A percentile compares a stretch with the other conserved stretches of the same genome.
Conservation (phyloP, 495 filamentous ascomycete species). For the Immersiella caudata region DNA sequence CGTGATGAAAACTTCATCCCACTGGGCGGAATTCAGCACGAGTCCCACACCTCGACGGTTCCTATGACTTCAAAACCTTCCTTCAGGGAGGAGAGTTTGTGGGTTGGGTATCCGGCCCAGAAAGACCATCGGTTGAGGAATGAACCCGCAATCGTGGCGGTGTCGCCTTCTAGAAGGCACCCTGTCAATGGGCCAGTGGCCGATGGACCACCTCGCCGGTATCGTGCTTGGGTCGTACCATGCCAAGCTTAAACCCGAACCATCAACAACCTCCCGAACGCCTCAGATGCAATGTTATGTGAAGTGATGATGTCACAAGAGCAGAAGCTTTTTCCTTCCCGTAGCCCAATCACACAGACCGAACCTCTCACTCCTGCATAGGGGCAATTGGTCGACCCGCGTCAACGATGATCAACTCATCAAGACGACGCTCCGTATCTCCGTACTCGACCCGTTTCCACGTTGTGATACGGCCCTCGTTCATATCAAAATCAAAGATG, state of each 20-base stretch:
- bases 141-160: too few species aligned
- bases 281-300: constrained; percentile 3
- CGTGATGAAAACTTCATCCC: too few species aligned
- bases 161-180: too few species aligned
- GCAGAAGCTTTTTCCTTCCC: neutral
- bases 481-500: constrained; percentile 91
- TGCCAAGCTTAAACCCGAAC: neutral
- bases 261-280: neutral
- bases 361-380: constrained; percentile 17
- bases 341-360: neutral
- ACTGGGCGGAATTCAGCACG: too few species aligned
- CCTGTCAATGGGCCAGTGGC: too few species aligned
- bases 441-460: constrained; percentile 92
- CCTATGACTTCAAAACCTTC: too few species aligned
- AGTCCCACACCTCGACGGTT: too few species aligned
- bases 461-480: constrained; percentile 79
- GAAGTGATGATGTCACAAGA: neutral
- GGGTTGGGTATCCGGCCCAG: too few species aligned
- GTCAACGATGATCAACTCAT: constrained; percentile 88
- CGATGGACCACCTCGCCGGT: too few species aligned
- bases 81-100: too few species aligned
- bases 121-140: too few species aligned
- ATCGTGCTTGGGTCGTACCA: too few species aligned
- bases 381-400: constrained; percentile 64
- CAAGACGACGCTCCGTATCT: constrained; percentile 68